These are phyloP conservation scores for Arthrobotrys sphaeroides DNA, from an alignment of 2,329 filamentous ascomycete genomes.

Conservation along the genomic window DNA sequence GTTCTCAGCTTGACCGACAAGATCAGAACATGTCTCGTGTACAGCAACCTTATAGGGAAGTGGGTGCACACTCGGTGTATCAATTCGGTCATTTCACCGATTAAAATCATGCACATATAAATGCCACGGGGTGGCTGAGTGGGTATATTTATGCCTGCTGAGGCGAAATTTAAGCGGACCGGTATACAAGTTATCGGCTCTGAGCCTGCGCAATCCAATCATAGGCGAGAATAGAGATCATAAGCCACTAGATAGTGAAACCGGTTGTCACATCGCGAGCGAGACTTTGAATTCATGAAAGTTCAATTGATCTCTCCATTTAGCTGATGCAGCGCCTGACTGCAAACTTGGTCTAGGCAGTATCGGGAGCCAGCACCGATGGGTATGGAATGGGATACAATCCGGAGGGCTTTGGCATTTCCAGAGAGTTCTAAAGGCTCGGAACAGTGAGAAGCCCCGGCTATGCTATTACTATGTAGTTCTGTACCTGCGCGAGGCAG, in stretches of 20 bases:
- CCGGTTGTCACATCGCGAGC: constrained; percentile 7
- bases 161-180: constrained; percentile 13
- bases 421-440: no score
- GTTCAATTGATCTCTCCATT: no score
- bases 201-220: constrained; percentile 18
- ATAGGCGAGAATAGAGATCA: constrained; percentile 11
- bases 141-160: constrained; percentile 1
- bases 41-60: constrained; percentile 17
- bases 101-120: constrained; percentile 12
- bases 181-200: constrained; percentile 1
- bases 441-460: no score
- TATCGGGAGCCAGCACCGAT: no score
- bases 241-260: constrained; percentile 17
- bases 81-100: constrained; percentile 25
- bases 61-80: constrained; percentile 9
- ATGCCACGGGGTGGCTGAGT: constrained; percentile 46
- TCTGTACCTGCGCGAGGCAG: background rate
- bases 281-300: background rate
- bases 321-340: no score
- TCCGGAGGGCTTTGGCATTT: no score
- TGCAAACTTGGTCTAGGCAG: no score
- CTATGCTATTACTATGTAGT: no score
- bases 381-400: no score
- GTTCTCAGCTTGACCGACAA: background rate
- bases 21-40: constrained; percentile 28